Conservation (phyloP, 2,329 filamentous ascomycete genomes). For the Xylariomycetidae sp. region DNA sequence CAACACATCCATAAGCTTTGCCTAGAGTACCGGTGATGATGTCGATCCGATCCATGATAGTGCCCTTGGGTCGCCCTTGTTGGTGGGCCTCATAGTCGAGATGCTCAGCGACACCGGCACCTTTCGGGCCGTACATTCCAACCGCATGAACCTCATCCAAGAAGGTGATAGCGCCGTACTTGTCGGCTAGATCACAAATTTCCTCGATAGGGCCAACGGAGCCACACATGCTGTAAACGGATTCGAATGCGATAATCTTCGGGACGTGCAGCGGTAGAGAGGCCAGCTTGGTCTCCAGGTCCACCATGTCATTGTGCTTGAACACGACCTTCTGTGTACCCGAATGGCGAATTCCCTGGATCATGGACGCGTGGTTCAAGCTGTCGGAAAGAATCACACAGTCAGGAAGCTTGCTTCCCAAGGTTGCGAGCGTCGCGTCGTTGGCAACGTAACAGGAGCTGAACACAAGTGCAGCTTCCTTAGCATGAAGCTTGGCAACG, state of each 20-base stretch:
- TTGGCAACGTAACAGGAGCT: conserved; percentile 98
- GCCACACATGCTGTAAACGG: conserved; percentile 98
- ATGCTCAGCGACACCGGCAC: conserved; percentile 94
- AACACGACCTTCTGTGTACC: conserved; percentile 97
- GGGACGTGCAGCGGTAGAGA: conserved; percentile 77
- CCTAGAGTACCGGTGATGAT: conserved; percentile 97
- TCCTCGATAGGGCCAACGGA: conserved; percentile 92
- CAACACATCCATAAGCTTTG: conserved; percentile 96
- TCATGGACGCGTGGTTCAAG: conserved; percentile 98
- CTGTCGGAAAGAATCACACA: conserved; percentile 98
- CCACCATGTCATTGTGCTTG: conserved; percentile 94
- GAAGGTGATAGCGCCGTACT: conserved; percentile 96
- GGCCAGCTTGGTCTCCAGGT: conserved; percentile 87
- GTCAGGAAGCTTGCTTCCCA: conserved; percentile 94
- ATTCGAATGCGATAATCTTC: conserved; percentile 98
- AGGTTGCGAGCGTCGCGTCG: conserved; percentile 89
- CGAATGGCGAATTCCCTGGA: conserved; percentile 96
- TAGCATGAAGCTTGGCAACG: conserved; percentile 81
- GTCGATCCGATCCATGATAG: conserved; percentile 90
- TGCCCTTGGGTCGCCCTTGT: conserved; percentile 68
- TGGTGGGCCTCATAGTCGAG: conserved; percentile 86
- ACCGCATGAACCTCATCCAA: conserved; percentile 98
- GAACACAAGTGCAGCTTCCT: conserved; percentile 90
- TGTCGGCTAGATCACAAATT: conserved; percentile 93
- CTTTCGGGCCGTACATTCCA: conserved; percentile 96